These are phyloP conservation scores for Saccharomycopsis javanensis DNA, from an alignment of 805 yeast genomes.

Conservation along the genomic window DNA sequence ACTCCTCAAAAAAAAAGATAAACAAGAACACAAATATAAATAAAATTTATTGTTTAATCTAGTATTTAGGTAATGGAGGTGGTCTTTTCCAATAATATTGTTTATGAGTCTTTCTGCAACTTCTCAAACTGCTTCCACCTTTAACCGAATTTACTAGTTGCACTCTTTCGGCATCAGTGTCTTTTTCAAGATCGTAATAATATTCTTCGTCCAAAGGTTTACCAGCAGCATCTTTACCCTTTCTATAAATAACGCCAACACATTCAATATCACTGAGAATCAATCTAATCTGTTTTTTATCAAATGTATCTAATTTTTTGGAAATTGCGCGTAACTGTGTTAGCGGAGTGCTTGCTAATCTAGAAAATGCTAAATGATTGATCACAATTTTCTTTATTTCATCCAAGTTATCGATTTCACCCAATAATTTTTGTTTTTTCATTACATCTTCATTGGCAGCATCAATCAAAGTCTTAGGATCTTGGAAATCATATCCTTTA, in stretches of 20 bases:
- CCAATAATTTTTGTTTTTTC: slow-evolving; percentile 9
- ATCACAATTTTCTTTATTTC: slow-evolving; percentile 57
- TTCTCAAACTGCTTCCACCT: slow-evolving; percentile 68
- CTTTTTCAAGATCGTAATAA: slow-evolving; percentile 80
- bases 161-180: slow-evolving; percentile 60
- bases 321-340: slow-evolving; percentile 53
- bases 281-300: slow-evolving; percentile 30
- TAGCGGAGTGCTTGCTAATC: slow-evolving; percentile 83
- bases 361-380: slow-evolving; percentile 84
- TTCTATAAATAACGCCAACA: slow-evolving; percentile 80
- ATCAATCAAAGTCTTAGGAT: slow-evolving; percentile 18
- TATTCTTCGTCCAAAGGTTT: slow-evolving; percentile 89
- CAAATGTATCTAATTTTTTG: slow-evolving; percentile 30
- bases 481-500: slow-evolving; percentile 17
- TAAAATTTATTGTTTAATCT: too few species aligned
- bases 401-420: slow-evolving; percentile 27
- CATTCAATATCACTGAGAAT: slow-evolving; percentile 41
- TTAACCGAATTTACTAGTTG: slow-evolving; percentile 62
- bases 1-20: background rate
- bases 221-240: slow-evolving; percentile 95
- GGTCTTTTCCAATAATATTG: slow-evolving; percentile 49
- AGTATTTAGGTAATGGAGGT: slow-evolving; percentile 19
- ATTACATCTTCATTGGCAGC: slow-evolving; percentile 17
- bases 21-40: background rate
- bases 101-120: slow-evolving; percentile 89